Percentiles rank a stretch among this genome's conserved stretches.
Evolutionary conservation across 805 yeast species (phyloP).

Genomic region (Yamadazyma paraphyllophila): DNA sequence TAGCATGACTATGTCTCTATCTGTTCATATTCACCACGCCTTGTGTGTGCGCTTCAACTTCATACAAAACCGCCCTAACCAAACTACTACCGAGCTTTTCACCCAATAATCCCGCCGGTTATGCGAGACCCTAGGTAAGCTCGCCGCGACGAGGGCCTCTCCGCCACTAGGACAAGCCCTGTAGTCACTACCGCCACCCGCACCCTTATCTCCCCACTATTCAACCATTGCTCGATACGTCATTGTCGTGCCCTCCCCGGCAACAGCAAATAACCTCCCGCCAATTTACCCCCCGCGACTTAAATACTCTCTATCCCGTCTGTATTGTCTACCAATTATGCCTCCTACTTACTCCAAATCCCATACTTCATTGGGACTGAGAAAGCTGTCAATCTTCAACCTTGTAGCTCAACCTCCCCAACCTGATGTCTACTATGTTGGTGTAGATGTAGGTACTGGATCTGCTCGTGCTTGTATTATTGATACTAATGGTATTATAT

Average conservation of each 20-base stretch:
- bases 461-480: slow-evolving; percentile 93
- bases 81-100: not conserved
- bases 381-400: slow-evolving; percentile 40
- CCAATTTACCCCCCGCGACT: not conserved
- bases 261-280: not conserved
- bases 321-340: not conserved
- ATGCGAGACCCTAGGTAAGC: not conserved
- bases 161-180: too few relatives aligned
- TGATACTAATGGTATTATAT: slow-evolving; percentile 76
- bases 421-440: slow-evolving; percentile 59
- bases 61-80: too few relatives aligned
- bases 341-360: slow-evolving; percentile 24
- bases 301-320: not conserved
- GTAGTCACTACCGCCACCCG: too few relatives aligned
- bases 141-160: too few relatives aligned
- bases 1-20: too few relatives aligned
- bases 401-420: slow-evolving; percentile 36
- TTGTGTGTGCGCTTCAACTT: too few relatives aligned
- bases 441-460: slow-evolving; percentile 97
- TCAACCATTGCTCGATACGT: not conserved
- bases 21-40: too few relatives aligned
- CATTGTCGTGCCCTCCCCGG: not conserved
- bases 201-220: not conserved
- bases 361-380: slow-evolving; percentile 39
- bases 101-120: not conserved